These are phyloP conservation scores for Alternaria rosae DNA, from an alignment of 2,329 filamentous ascomycete species.

Conservation along the genomic window DNA sequence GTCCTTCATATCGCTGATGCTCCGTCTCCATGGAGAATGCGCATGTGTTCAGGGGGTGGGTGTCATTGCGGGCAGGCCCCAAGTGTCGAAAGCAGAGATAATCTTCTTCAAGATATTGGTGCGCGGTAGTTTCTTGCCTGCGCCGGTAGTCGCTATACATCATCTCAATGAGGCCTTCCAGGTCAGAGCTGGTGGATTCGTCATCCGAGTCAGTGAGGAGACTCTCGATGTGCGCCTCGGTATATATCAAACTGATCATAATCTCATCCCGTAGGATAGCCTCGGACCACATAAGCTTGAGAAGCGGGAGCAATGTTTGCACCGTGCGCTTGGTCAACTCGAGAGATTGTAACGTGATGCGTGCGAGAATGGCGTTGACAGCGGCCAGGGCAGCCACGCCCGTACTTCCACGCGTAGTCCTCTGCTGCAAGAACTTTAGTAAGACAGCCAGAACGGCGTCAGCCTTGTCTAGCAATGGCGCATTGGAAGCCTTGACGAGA, in stretches of 20 bases:
- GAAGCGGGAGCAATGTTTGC: conserved; percentile 70
- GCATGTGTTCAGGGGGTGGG: conserved; percentile 37
- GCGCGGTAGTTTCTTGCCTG: conserved; percentile 63
- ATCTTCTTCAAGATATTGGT: conserved; percentile 70
- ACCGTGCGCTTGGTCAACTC: conserved; percentile 67
- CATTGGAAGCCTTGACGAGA: conserved; percentile 71
- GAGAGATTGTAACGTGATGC: conserved; percentile 72
- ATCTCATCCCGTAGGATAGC: conserved; percentile 74
- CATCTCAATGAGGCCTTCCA: conserved; percentile 73
- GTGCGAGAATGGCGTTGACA: conserved; percentile 74
- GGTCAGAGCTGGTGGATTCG: conserved; percentile 38
- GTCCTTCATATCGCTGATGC: conserved; percentile 36
- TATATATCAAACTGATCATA: conserved; percentile 73
- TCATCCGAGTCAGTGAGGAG: conserved; percentile 37
- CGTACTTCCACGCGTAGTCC: conserved; percentile 70
- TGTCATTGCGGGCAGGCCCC: conserved; percentile 42
- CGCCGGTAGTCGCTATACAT: conserved; percentile 81
- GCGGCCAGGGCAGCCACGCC: conserved; percentile 75
- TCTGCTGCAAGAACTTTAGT: conserved; percentile 68
- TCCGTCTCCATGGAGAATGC: conserved; percentile 47
- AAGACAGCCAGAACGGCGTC: conserved; percentile 64
- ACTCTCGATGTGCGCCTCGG: conserved; percentile 54
- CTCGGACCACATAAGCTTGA: conserved; percentile 76
- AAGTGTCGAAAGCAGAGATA: conserved; percentile 66
- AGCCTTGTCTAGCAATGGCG: conserved; percentile 67